Conservation (phyloP, 2,329 filamentous ascomycete species). For the Pyricularia sp. region DNA sequence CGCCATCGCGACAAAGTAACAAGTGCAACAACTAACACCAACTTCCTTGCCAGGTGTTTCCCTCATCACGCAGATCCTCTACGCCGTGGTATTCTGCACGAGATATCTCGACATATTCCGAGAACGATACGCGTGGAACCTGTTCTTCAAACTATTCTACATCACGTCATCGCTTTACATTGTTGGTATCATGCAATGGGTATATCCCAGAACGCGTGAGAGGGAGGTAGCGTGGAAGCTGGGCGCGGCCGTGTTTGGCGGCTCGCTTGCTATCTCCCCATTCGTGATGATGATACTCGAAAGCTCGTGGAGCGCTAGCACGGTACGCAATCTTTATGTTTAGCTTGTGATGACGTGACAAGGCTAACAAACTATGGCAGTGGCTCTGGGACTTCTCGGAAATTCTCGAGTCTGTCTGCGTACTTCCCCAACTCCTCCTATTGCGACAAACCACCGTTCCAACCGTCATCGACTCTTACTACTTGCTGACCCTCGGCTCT, state of each 20-base stretch:
- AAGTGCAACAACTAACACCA: not conserved
- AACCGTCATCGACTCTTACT: conserved; percentile 95
- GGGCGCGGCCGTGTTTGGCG: conserved; percentile 58
- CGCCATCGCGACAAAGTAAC: not conserved
- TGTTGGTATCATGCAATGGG: conserved; percentile 75
- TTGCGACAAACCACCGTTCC: conserved; percentile 92
- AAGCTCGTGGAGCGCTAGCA: conserved; percentile 35
- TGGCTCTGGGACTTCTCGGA: conserved; percentile 82
- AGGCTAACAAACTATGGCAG: conserved; percentile 29
- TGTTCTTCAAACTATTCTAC: conserved; percentile 83
- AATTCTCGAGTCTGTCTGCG: conserved; percentile 82
- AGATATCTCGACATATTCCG: conserved; percentile 78
- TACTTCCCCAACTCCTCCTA: conserved; percentile 84
- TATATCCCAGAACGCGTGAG: conserved; percentile 82
- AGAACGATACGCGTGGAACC: conserved; percentile 55
- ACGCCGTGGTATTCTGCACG: conserved; percentile 75
- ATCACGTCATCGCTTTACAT: conserved; percentile 78
- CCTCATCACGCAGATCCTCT: conserved; percentile 82
- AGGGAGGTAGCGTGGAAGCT: conserved; percentile 91
- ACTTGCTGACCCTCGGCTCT: conserved; percentile 76
- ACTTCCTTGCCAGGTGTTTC: conserved; percentile 59
- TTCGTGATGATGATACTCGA: conserved; percentile 64
- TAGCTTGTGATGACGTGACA: not conserved
- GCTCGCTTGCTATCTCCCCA: conserved; percentile 59
- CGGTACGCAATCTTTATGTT: conserved; percentile 28